phyloP scores from a whole-genome alignment of 441 rosid species.

The Erysimum pusillum region DNA sequence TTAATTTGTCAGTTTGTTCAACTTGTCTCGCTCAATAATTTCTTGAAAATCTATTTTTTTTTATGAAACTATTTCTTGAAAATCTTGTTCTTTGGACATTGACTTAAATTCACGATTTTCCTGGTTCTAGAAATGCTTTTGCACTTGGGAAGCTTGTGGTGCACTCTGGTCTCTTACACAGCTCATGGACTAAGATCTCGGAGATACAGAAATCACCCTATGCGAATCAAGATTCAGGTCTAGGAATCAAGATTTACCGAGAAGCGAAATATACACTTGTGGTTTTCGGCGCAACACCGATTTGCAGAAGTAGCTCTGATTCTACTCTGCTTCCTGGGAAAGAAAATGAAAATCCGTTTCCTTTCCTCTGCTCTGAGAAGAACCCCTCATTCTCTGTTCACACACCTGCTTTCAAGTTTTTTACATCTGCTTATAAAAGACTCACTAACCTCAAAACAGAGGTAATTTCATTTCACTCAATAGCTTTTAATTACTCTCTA shows the following conservation, averaged over 20 bases:
- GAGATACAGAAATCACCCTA: slow-evolving; percentile 34
- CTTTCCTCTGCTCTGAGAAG: slow-evolving; percentile 54
- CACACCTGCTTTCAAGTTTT: slow-evolving; percentile 51
- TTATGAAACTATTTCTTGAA: neutral
- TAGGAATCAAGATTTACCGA: slow-evolving; percentile 26
- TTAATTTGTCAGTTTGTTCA: neutral
- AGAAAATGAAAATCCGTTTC: slow-evolving; percentile 40
- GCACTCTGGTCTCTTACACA: slow-evolving; percentile 55
- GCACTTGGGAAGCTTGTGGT: slow-evolving; percentile 59
- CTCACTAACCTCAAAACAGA: slow-evolving; percentile 50
- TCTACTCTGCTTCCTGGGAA: slow-evolving; percentile 23
- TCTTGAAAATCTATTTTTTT: slow-evolving; percentile 10
- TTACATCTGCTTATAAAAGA: slow-evolving; percentile 23
- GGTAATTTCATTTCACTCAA: slow-evolving; percentile 48
- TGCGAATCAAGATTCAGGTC: slow-evolving; percentile 22
- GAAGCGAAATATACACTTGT: slow-evolving; percentile 39
- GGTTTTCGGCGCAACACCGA: slow-evolving; percentile 56
- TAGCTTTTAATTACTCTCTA: neutral
- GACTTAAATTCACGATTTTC: neutral
- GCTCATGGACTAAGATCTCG: slow-evolving; percentile 52
- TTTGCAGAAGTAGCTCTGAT: slow-evolving; percentile 38
- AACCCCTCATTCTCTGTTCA: slow-evolving; percentile 54
- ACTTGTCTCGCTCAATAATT: neutral
- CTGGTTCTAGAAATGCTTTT: slow-evolving; percentile 44
- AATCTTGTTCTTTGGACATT: slow-evolving; percentile 6